Base-by-base conservation (phyloP, 2,329 filamentous ascomycete species). In the Fusarium duplospermum region DNA sequence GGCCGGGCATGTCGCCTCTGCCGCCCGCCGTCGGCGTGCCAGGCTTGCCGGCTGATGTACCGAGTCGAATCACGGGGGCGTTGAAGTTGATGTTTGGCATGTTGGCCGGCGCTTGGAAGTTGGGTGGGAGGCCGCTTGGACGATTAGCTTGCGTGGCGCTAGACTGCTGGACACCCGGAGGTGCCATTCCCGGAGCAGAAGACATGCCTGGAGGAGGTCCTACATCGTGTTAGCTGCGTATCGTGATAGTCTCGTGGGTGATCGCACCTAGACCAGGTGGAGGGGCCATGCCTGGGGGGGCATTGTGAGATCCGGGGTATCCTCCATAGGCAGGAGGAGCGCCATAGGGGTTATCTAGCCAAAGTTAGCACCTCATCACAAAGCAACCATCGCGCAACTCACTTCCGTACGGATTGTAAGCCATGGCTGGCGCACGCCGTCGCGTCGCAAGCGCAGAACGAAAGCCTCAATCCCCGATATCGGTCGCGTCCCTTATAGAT, bases 51-150 rank as follows among this genome's bases (percentile, higher is more conserved):
- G 91, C 89, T 5, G 92, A 89, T 14, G 95, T 96, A 47, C 96
- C 96, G 54, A 99, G 89, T 64, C 96, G 93, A 80, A 99, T 98
- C 69, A 98, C 95, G 66, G 96, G 95, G 38, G 96, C 96, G 80
- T 94, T 97, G 87, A 98, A 98, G 86, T 99, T 98, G 87, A 99
- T 98, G 82, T 97, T 97, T 61, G 96, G 95, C 89, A 98, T 94
- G 81, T 96, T 98, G 60, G 93, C 87, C 11, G 96, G 95, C 58
- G 94, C 91, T 86, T 97, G 94, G 84, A 98, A 98, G 83, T 91
- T 94, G 68, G 92, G 87, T 71, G 94, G 94, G 74, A 97, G 91
- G 79, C 91, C 92, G 83, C 90, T 93, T 82, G 93, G 93, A 87
- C 93, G 92, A 86, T 92, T 93, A 85, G 93, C 89, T 86, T 94